phyloP scores from a whole-genome alignment of 805 yeast species.

The Jamesozyma rosinii region DNA sequence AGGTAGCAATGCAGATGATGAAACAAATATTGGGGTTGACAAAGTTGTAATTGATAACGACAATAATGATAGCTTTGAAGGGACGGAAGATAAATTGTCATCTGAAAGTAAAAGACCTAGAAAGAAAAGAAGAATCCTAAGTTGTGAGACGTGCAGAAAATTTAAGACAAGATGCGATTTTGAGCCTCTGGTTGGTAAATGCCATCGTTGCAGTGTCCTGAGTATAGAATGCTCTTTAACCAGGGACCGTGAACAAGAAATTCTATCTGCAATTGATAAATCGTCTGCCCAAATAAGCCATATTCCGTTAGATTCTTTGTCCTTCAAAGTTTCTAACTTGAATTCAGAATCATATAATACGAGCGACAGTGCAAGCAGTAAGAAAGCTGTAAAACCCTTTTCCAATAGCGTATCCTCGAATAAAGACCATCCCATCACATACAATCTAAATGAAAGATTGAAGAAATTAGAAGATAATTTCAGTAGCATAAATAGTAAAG shows the following conservation, averaged over 20 bases:
- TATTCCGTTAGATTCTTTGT: not conserved
- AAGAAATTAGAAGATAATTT: slow-evolving; percentile 23
- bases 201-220: slow-evolving; percentile 45
- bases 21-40: not conserved
- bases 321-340: not conserved
- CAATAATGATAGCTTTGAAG: not conserved
- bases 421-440: slow-evolving; percentile 1
- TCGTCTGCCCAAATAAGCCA: slow-evolving; percentile 2
- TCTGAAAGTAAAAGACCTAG: slow-evolving; percentile 18
- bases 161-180: slow-evolving; percentile 52
- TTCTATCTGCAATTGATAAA: slow-evolving; percentile 17
- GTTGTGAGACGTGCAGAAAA: slow-evolving; percentile 45
- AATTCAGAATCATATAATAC: not conserved
- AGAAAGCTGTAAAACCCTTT: not conserved
- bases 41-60: not conserved
- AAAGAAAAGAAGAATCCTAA: slow-evolving; percentile 35
- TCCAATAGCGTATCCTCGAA: not conserved
- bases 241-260: slow-evolving; percentile 16
- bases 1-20: not conserved
- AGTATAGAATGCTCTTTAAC: slow-evolving; percentile 42
- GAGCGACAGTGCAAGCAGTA: not conserved
- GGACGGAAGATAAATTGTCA: not conserved
- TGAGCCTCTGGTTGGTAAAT: slow-evolving; percentile 35
- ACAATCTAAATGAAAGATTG: slow-evolving; percentile 10
- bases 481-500: slow-evolving; percentile 13